Evolutionary conservation across 2,329 filamentous ascomycete species (phyloP), one percentile per base, ranked within the genome.

Genomic region (Claviceps sp.): DNA sequence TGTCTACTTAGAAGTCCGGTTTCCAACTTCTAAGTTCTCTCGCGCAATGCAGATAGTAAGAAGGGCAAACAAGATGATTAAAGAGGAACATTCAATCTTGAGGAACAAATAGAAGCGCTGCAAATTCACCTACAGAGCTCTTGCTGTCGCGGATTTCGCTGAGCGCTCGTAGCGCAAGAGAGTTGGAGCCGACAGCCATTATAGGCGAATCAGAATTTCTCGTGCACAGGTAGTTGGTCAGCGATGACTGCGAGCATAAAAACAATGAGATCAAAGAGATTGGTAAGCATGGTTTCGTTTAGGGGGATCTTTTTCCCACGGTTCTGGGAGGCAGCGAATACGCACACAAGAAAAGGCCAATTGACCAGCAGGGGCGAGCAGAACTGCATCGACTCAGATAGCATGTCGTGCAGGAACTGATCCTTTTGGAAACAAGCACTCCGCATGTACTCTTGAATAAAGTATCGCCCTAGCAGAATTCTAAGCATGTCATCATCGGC

Each of bases 321-420:
- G 2, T 37, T 52, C 9, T 36, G 49, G 47, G 26, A 62, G 56
- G 38, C 58, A 59, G 34, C 16, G n/a, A 44, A 34, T 26, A 52
- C 47, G n/a, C 34, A 52, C 51, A 43, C 50, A 52, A 23, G 46
- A 40, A 7, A 29, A 45, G 6, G 50, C 50, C 37, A 49, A 47
- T 50, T 50, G 8, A 36, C 48, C 23, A 50, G 4, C 7, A 50
- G 48, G 14, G 48, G 22, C 26, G 48, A 50, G 48, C 48, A 50
- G 23, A 44, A 50, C n/a, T 45, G 39, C 8, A 37, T 8, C n/a
- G 39, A 40, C 20, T 26, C 50, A 13, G 26, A 43, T 40, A 36
- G 4, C 39, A 50, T 50, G 34, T 43, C 48, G 5, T 50, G 29
- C 39, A 44, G n/a, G 38, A 50, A 50, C 26, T 29, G 23, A 16